Evolutionary conservation across 768 basidiomycete species (phyloP), one percentile per base, ranked within the genome.

Genomic region (Lactarius quietus): DNA sequence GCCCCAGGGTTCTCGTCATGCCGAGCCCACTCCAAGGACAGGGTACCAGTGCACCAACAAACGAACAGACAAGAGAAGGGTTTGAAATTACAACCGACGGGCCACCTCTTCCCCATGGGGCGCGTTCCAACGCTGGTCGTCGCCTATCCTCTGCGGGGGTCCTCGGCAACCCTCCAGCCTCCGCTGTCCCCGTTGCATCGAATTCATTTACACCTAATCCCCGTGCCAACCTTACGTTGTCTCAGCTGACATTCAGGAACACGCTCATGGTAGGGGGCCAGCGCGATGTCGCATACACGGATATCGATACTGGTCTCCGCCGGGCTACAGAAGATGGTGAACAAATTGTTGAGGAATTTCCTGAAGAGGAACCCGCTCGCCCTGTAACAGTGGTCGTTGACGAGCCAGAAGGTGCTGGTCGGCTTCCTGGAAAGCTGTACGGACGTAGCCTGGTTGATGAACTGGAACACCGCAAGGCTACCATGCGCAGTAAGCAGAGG

Each of bases 1-100:
- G 94, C 26, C 95, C 95, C 1, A 94, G 94, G 74, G 82, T 94
- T n/a, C 86, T 97, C 53, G 86, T 97, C 67, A 96, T 97, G 95
- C 95, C 95, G 12, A 90, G 89, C 66, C 92, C 93, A 1, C 78
- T 96, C 41, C 90, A 95, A 70, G 77, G 80, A 58, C 71, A 76
- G 20, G 72, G 78, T 20, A 70, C 75, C 41, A 67, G 74, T 31
- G 68, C 76, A 26, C 68, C 79, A 20, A 33, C 8, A 8, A 73
- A 78, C n/a, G 8, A 72, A 68, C 36, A 59, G 28, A 15, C 67
- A 57, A 78, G 80, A 55, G 84, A 84, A 56, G 88, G 87, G 10
- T 90, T 92, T 74, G 80, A 84, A 73, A 74, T 81, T 53, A 83
- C 86, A 18, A 78, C 79, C 15, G 90, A 93, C 73, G 90, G 87